Percentiles rank a stretch among this genome's conserved stretches.
Conservation (phyloP, 169 alveolate species). For the Cryptosporidium ubiquitum region DNA sequence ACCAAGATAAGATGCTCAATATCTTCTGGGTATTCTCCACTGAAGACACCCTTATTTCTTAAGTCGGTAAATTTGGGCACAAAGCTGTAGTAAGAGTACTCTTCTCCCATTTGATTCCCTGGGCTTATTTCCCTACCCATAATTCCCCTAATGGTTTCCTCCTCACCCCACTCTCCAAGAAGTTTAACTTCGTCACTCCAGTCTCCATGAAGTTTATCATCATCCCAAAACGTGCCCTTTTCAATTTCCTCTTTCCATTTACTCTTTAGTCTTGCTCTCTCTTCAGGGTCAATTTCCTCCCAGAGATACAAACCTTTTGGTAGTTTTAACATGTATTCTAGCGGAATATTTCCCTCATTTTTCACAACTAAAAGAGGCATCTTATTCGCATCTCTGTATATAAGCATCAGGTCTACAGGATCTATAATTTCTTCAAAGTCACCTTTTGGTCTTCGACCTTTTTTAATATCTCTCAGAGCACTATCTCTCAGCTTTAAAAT, state of each 20-base stretch:
- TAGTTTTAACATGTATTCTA: constrained; percentile 19
- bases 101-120: constrained; percentile 14
- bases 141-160: constrained; percentile 38
- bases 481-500: constrained; percentile 24
- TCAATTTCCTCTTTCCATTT: constrained; percentile 61
- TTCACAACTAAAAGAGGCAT: constrained; percentile 40
- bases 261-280: constrained; percentile 31
- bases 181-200: constrained; percentile 65
- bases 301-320: constrained; percentile 46
- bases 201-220: constrained; percentile 56
- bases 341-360: constrained; percentile 46
- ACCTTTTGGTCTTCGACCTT: constrained; percentile 18
- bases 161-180: constrained; percentile 73
- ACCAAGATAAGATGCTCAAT: constrained; percentile 41
- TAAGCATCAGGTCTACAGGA: constrained; percentile 39
- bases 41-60: constrained; percentile 31
- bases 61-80: constrained; percentile 34
- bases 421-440: constrained; percentile 14
- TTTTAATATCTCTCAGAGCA: not conserved
- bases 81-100: constrained; percentile 34
- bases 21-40: constrained; percentile 61
- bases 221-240: constrained; percentile 70
- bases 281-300: constrained; percentile 67
- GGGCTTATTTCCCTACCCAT: constrained; percentile 22
- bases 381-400: constrained; percentile 25